Conservation (phyloP, 306 rosid genomes). For the Fragaria ananassa region DNA sequence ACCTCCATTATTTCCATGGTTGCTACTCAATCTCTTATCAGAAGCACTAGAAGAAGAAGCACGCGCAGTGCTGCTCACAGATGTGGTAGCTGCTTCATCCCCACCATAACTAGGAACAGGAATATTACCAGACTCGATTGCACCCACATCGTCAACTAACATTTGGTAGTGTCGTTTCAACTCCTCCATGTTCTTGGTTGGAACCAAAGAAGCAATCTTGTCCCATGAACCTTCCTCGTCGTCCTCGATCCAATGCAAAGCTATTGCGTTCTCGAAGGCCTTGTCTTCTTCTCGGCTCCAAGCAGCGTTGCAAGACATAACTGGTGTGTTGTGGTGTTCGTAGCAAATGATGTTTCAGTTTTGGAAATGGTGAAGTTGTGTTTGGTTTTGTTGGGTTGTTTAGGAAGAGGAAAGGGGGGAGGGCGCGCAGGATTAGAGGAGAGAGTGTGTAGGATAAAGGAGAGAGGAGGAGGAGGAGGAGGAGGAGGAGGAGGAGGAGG, state of each 20-base stretch:
- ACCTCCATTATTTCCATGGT: slow-evolving; percentile 38
- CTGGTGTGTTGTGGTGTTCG: slow-evolving; percentile 19
- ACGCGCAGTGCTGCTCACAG: slow-evolving; percentile 35
- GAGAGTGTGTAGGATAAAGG: slow-evolving; percentile 57
- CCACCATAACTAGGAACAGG: slow-evolving; percentile 57
- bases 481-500: slow-evolving; percentile 20
- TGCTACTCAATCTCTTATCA: slow-evolving; percentile 65
- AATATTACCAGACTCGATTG: slow-evolving; percentile 73
- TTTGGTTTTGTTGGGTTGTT: slow-evolving; percentile 31
- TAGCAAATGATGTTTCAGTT: neutral
- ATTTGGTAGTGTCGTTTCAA: slow-evolving; percentile 68
- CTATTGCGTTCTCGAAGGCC: slow-evolving; percentile 85
- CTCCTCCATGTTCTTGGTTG: slow-evolving; percentile 65
- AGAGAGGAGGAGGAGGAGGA: slow-evolving; percentile 29
- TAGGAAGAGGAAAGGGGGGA: slow-evolving; percentile 10
- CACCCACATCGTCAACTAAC: slow-evolving; percentile 68
- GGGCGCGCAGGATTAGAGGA: slow-evolving; percentile 65
- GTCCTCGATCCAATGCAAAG: slow-evolving; percentile 71
- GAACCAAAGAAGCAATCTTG: slow-evolving; percentile 70
- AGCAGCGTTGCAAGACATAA: slow-evolving; percentile 52
- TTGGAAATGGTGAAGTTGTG: slow-evolving; percentile 25
- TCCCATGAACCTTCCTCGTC: slow-evolving; percentile 70
- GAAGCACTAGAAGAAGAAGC: slow-evolving; percentile 47
- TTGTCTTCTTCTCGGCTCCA: slow-evolving; percentile 95
- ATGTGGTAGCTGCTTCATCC: slow-evolving; percentile 43